Conservation (phyloP, 176 grass and related monocot species). For the Lolium multiflorum region DNA sequence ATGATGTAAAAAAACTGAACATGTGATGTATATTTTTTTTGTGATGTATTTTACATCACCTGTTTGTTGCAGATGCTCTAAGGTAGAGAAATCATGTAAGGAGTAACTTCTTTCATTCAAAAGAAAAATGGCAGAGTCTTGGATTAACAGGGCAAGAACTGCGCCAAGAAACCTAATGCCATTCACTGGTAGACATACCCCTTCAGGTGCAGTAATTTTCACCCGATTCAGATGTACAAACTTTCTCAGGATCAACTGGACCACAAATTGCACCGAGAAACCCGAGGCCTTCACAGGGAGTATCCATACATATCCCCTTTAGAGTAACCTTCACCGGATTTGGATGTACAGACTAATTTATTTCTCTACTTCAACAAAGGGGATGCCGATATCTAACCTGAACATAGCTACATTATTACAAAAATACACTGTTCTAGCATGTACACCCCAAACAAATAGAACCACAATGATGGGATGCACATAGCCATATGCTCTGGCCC, state of each 20-base stretch:
- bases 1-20: too few relatives aligned
- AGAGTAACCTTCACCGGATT: not conserved
- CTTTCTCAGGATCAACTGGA: constrained; percentile 20
- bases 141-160: too few relatives aligned
- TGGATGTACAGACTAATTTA: not conserved
- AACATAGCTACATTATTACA: constrained; percentile 36
- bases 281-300: constrained; percentile 59
- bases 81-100: too few relatives aligned
- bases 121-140: too few relatives aligned
- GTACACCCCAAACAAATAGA: not conserved
- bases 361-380: not conserved
- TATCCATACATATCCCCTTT: constrained; percentile 5
- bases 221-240: constrained; percentile 2
- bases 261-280: constrained; percentile 55
- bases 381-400: not conserved
- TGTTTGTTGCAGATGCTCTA: too few relatives aligned
- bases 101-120: too few relatives aligned
- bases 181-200: constrained; percentile 46
- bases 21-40: too few relatives aligned
- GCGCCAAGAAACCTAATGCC: constrained; percentile 49
- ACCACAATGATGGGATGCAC: not conserved
- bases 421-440: not conserved
- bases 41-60: too few relatives aligned
- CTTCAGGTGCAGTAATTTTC: not conserved
- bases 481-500: not conserved